Evolutionary conservation across 352 stramenopile genomes (phyloP), one percentile per base, ranked within the genome.

Genomic region (Peronosclerospora sorghi): DNA sequence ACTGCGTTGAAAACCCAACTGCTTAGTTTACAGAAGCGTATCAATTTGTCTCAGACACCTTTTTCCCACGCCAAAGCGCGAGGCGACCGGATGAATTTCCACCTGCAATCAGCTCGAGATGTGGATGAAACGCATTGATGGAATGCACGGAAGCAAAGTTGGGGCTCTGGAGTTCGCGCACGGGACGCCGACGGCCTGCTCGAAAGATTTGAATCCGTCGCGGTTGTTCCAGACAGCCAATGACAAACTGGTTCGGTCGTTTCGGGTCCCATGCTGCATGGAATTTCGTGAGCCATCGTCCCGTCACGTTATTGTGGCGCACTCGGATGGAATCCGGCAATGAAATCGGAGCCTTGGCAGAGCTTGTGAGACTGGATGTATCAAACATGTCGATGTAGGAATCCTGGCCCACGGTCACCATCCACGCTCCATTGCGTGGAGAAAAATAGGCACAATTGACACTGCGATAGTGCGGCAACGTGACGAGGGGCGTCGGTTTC

Each of bases 391-490:
- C 64, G 29, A 90, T 63, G 44, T 75, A 85, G 43, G 90, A 72
- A 50, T 95, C 81, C 35, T 87, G 76, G 0, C 74, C 72, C 23
- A 93, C 83, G 0, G 83, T 89, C 24, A 93, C 76, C 4, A 93
- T 51, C 49, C 81, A 72, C 0, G 56, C 50, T 2, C 83, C 83
- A 14, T 57, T 57, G 6, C 42, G 49, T 0, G 83, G 78, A 6
- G 78, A 88, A 35, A 92, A 89, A 46, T 93, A 92, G 8, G 79
- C 83, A 41, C 77, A 91, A 56, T 95, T 95, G 39, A 93, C 65
- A 42, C 76, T 93, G 10, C 82, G 77, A 23, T 51, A 32, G 38
- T 93, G 80, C 7, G 70, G 72, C 54, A 90, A 59, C 12, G 64
- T 75, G 8, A 77, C 48, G 1, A 89, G 32, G 4, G 76, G 55